These are phyloP conservation scores for Quercus lobata DNA, from an alignment of 331 rosid genomes.

Conservation along the genomic window DNA sequence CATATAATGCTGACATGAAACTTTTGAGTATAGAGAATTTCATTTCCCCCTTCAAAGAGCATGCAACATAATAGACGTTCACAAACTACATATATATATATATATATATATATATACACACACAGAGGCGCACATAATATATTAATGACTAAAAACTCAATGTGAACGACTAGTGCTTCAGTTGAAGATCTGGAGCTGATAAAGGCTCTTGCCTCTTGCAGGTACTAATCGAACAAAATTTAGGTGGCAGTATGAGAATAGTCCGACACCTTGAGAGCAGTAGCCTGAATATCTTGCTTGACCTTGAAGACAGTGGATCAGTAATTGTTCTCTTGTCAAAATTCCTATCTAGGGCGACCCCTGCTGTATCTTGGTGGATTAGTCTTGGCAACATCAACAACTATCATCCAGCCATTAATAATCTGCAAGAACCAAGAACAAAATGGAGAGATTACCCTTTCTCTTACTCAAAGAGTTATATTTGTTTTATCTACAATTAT, in stretches of 20 bases:
- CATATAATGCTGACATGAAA: too few species aligned
- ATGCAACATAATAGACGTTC: too few species aligned
- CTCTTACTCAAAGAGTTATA: not conserved
- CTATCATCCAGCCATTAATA: conserved; percentile 92
- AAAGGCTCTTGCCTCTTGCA: not conserved
- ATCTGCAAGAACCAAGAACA: conserved; percentile 31
- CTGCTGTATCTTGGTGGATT: conserved; percentile 43
- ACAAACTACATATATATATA: too few species aligned
- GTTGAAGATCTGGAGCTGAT: not conserved
- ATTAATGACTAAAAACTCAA: not conserved
- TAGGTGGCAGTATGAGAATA: not conserved
- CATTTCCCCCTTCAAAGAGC: too few species aligned
- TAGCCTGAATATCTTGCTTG: not conserved
- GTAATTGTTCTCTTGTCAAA: conserved; percentile 14
- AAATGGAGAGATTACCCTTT: not conserved
- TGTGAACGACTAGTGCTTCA: too few species aligned
- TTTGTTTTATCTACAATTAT: not conserved
- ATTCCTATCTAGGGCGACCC: conserved; percentile 22
- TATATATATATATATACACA: too few species aligned
- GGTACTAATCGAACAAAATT: not conserved
- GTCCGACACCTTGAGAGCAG: not conserved
- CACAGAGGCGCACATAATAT: too few species aligned
- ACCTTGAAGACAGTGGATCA: not conserved
- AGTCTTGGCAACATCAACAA: conserved; percentile 79
- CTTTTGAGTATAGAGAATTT: too few species aligned